These are phyloP conservation scores for Auricularia heimuer DNA, from an alignment of 768 basidiomycete genomes.

Conservation along the genomic window DNA sequence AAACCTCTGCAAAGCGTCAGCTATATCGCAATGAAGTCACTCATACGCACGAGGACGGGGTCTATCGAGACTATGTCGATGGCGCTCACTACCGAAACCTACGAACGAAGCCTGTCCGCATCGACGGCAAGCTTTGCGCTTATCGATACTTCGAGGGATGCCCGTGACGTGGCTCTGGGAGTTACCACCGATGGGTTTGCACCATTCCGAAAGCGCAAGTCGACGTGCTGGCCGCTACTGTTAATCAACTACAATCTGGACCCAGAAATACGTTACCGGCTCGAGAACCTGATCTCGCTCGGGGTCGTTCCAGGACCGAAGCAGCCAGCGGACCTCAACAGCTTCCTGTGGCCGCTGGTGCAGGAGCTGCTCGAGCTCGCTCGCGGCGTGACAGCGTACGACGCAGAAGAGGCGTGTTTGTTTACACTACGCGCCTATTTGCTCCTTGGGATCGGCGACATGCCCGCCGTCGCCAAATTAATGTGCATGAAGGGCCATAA, in stretches of 20 bases:
- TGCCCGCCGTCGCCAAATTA: constrained; percentile 21
- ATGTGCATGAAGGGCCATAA: constrained; percentile 37
- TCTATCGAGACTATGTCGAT: constrained; percentile 30
- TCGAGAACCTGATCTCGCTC: constrained; percentile 27
- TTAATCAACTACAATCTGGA: constrained; percentile 34
- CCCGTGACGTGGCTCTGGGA: constrained; percentile 32
- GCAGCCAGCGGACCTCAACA: constrained; percentile 30
- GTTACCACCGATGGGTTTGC: constrained; percentile 35
- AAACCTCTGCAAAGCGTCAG: constrained; percentile 16
- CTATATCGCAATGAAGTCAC: constrained; percentile 18
- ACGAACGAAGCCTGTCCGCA: constrained; percentile 13
- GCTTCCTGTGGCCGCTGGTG: constrained; percentile 28
- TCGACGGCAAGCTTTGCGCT: constrained; percentile 16
- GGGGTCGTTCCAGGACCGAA: constrained; percentile 38
- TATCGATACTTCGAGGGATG: constrained; percentile 29
- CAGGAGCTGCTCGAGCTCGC: constrained; percentile 28
- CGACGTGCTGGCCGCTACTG: constrained; percentile 33
- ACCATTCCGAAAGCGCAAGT: constrained; percentile 24
- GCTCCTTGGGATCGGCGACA: constrained; percentile 24
- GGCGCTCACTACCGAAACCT: constrained; percentile 21
- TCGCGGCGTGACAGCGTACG: constrained; percentile 25
- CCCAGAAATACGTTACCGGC: constrained; percentile 27
- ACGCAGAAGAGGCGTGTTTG: constrained; percentile 14
- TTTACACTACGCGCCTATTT: constrained; percentile 24
- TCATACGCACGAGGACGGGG: constrained; percentile 15